Base-by-base conservation (phyloP, 371 early-diverging fungal species). In the Spiromyces aspiralis region DNA sequence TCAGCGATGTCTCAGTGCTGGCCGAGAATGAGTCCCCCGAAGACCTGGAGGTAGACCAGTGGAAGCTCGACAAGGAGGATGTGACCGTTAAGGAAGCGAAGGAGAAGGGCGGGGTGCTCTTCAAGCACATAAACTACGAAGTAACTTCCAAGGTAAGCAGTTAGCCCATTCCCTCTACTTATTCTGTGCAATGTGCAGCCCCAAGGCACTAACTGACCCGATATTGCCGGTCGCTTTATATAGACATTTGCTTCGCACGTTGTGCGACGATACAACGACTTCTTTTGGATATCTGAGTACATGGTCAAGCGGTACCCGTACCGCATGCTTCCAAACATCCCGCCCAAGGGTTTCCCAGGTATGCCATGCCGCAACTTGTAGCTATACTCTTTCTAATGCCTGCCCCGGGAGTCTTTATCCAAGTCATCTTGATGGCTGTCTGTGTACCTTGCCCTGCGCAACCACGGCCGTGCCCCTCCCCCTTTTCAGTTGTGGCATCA, bases 121-220 rank as follows among this genome's bases (percentile, higher is more conserved):
- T 87, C 62, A 88, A 83, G 55, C 86, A 86, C 60, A 70, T 83
- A 26, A 87, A 87, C 58, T 90, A 90, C 59, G 74, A 82, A 45
- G 65, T 89, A 3, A 75, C 75, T 45, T 81, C 81, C 19, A 71
- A 70, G 63, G 78, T 67, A 25, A 41, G 44, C 10, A 4, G 24
- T 27, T 23, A 24, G 23, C 25, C 23, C 48, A 22, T 49, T 6
- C 2, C 20, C 41, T 48, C 49, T 47, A 21, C 41, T 16, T 43
- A n/a, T n/a, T n/a, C n/a, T n/a, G n/a, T n/a, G n/a, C n/a, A n/a
- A n/a, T n/a, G n/a, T n/a, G n/a, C n/a, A n/a, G n/a, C n/a, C n/a
- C n/a, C n/a, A n/a, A n/a, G n/a, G n/a, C n/a, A n/a, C n/a, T n/a
- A n/a, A n/a, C n/a, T n/a, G n/a, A n/a, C n/a, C n/a, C n/a, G n/a